Percentiles rank a stretch among this genome's conserved stretches.
phyloP scores from a whole-genome alignment of 2,329 filamentous ascomycete genomes.

The Hirsutella rhossiliensis region DNA sequence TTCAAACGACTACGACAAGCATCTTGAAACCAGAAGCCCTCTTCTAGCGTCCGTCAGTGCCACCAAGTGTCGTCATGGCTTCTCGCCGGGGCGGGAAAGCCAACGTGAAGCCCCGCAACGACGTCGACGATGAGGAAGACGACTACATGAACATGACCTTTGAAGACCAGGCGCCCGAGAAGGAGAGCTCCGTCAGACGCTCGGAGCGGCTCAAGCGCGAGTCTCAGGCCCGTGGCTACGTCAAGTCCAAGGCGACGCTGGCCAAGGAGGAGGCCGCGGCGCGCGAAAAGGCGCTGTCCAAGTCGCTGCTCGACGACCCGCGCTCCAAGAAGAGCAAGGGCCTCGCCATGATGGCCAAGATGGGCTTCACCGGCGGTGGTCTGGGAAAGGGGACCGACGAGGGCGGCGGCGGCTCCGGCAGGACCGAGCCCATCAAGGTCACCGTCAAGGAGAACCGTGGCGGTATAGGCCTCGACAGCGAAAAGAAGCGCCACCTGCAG shows the following conservation, averaged over 20 bases:
- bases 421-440: conserved; percentile 62
- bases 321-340: conserved; percentile 63
- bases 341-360: conserved; percentile 90
- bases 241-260: conserved; percentile 73
- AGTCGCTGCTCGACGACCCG: conserved; percentile 52
- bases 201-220: conserved; percentile 43
- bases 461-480: conserved; percentile 74
- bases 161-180: conserved; percentile 47
- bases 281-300: conserved; percentile 65
- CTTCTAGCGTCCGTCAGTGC: no score
- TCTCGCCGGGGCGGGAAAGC: no score
- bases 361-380: conserved; percentile 75
- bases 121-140: conserved; percentile 58
- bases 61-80: background rate
- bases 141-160: conserved; percentile 98
- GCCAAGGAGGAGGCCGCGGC: conserved; percentile 60
- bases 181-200: conserved; percentile 43
- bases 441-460: conserved; percentile 66
- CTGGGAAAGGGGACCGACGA: conserved; percentile 51
- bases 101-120: background rate
- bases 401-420: conserved; percentile 17
- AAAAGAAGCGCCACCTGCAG: conserved; percentile 65
- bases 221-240: conserved; percentile 53
- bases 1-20: no score
- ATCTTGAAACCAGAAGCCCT: no score